Evolutionary conservation across 371 early-diverging fungal species (phyloP).

Genomic region (Actinomortierella wolfii): DNA sequence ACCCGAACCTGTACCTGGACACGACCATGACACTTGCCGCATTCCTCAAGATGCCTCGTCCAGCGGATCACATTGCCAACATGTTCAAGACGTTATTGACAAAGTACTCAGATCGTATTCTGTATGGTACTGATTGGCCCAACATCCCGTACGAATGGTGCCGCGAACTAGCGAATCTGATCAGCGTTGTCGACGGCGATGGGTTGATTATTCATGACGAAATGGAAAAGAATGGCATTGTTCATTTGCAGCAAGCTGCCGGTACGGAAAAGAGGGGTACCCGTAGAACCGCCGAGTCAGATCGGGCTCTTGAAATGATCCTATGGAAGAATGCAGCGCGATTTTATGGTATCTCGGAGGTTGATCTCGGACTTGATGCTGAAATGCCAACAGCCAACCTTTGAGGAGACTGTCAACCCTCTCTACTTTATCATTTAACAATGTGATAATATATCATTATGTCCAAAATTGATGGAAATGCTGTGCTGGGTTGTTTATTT

Average conservation of each 20-base stretch:
- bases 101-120: conserved; percentile 30
- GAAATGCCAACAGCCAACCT: too few species aligned
- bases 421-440: too few species aligned
- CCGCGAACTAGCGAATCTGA: conserved; percentile 38
- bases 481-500: too few species aligned
- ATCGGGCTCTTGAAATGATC: conserved; percentile 27
- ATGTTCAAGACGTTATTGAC: conserved; percentile 26
- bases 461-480: too few species aligned
- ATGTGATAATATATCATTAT: too few species aligned
- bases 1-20: conserved; percentile 48
- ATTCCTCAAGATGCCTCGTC: conserved; percentile 26
- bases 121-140: conserved; percentile 50
- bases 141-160: conserved; percentile 47
- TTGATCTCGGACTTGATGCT: conserved; percentile 19
- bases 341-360: conserved; percentile 35
- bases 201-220: conserved; percentile 8
- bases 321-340: conserved; percentile 35
- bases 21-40: conserved; percentile 40
- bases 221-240: background rate
- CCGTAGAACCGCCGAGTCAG: conserved; percentile 12
- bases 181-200: conserved; percentile 31
- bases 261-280: background rate
- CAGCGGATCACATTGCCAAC: conserved; percentile 11
- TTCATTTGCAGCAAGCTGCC: too few species aligned
- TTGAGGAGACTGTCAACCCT: too few species aligned